These are phyloP conservation scores for Hyphopichia wangnamkhiaoensis DNA, from an alignment of 1,139 yeast species.

Conservation along the genomic window DNA sequence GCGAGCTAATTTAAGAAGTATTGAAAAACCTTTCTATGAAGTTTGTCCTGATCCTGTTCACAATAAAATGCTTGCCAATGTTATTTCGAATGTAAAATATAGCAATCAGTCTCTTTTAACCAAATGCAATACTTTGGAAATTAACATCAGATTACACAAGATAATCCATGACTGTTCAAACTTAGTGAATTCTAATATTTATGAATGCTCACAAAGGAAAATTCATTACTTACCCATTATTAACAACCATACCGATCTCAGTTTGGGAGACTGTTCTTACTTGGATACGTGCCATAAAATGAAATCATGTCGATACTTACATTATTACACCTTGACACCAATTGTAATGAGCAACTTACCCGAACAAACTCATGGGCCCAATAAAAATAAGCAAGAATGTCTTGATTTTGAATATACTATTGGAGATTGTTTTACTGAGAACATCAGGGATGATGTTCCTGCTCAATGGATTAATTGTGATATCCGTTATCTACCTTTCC, in stretches of 20 bases:
- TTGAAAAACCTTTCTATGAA: slow-evolving; percentile 46
- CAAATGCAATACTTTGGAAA: slow-evolving; percentile 17
- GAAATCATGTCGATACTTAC: slow-evolving; percentile 77
- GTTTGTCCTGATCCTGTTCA: slow-evolving; percentile 55
- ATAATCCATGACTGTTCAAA: no score
- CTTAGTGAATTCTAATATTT: no score
- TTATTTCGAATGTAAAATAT: slow-evolving; percentile 6
- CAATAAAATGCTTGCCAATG: slow-evolving; percentile 31
- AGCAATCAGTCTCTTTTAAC: slow-evolving; percentile 8
- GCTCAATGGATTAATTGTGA: slow-evolving; percentile 91
- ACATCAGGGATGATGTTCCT: slow-evolving; percentile 37
- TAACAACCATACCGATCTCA: slow-evolving; percentile 55
- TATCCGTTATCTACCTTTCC: slow-evolving; percentile 68
- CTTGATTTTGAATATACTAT: slow-evolving; percentile 46
- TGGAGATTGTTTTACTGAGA: slow-evolving; percentile 54
- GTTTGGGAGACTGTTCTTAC: slow-evolving; percentile 91
- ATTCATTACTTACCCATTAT: slow-evolving; percentile 67
- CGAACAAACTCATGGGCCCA: background rate
- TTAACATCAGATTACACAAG: slow-evolving; percentile 11
- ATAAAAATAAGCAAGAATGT: slow-evolving; percentile 22
- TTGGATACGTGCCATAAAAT: slow-evolving; percentile 91
- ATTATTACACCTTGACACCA: slow-evolving; percentile 69
- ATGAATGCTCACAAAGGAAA: slow-evolving; percentile 46
- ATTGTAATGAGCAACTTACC: slow-evolving; percentile 8
- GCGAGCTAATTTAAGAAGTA: slow-evolving; percentile 38